These are phyloP conservation scores for Candida dendrica DNA, from an alignment of 805 yeast species.

Conservation along the genomic window DNA sequence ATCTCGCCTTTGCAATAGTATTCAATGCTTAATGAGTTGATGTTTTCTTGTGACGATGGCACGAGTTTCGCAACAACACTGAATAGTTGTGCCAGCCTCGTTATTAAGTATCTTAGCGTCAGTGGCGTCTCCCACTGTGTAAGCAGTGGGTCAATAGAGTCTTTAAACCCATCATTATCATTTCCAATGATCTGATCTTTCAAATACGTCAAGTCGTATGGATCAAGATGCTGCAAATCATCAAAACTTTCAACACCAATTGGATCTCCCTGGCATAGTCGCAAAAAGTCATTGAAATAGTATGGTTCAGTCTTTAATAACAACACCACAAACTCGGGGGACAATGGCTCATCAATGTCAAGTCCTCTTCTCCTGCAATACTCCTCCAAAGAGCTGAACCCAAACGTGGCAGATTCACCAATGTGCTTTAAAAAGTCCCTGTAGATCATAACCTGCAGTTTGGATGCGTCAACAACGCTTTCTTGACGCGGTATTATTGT, in stretches of 20 bases:
- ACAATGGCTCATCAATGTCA: constrained; percentile 42
- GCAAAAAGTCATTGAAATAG: constrained; percentile 34
- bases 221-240: constrained; percentile 2
- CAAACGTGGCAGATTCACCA: constrained; percentile 16
- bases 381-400: constrained; percentile 36
- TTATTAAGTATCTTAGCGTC: constrained; percentile 50
- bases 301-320: constrained; percentile 31
- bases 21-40: constrained; percentile 31
- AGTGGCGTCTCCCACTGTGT: constrained; percentile 44
- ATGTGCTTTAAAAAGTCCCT: constrained; percentile 38
- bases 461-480: constrained; percentile 41
- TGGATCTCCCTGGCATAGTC: constrained; percentile 37
- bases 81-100: constrained; percentile 44
- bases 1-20: constrained; percentile 41
- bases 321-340: constrained; percentile 30
- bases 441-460: constrained; percentile 58
- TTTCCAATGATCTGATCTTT: constrained; percentile 12
- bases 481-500: constrained; percentile 39
- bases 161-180: constrained; percentile 4
- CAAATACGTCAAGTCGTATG: constrained; percentile 14
- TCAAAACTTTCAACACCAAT: constrained; percentile 39
- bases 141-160: constrained; percentile 11
- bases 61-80: constrained; percentile 26
- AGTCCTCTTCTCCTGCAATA: constrained; percentile 42
- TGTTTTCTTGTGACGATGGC: constrained; percentile 16